Evolutionary conservation across 1,139 yeast species (phyloP), one percentile per base, ranked within the genome.

Genomic region (Saccharomycopsis crataegensis): DNA sequence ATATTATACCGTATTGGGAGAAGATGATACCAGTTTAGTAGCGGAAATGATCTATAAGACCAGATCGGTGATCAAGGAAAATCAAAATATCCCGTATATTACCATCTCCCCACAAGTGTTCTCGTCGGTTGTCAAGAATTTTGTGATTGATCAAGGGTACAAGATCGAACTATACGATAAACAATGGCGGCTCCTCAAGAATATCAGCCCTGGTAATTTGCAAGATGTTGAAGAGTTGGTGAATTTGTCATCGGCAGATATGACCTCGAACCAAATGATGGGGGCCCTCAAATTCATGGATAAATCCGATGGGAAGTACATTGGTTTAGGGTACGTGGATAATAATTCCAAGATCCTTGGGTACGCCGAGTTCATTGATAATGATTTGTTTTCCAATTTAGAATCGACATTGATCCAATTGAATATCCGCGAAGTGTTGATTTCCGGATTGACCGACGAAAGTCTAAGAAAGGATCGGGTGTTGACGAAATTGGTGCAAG

Each of bases 161-260:
- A 88, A 88, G 65, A 78, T 93, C 33, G 96, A 91, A 64, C 77
- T 93, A 31, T 91, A 84, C 64, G 80, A 75, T 49, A 69, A 68
- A 46, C 62, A 64, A 6, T 89, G 96, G 83, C 73, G 72, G 48
- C 64, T 86, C 52, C 58, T 77, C 36, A 77, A 77, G 57, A 70
- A 77, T 50, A 97, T 96, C 0, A 85, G 96, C 0, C 97, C 98
- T 0, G 99, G 99, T 4, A 91, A 93, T 66, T 72, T 90, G 51
- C 88, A 84, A 55, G 87, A 82, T 50, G 80, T 93, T 49, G 96
- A 88, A 59, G 89, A 84, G 40, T 70, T 88, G 68, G 74, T 87
- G 59, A 68, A 78, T 61, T 73, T 79, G 34, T 78, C 86, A 1
- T 76, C 70, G 8, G 62, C 76, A 36, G 78, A 76, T 46, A 70